Evolutionary conservation across 2,329 filamentous ascomycete species (phyloP), one percentile per base, ranked within the genome.

Genomic region (Claviceps paspali): DNA sequence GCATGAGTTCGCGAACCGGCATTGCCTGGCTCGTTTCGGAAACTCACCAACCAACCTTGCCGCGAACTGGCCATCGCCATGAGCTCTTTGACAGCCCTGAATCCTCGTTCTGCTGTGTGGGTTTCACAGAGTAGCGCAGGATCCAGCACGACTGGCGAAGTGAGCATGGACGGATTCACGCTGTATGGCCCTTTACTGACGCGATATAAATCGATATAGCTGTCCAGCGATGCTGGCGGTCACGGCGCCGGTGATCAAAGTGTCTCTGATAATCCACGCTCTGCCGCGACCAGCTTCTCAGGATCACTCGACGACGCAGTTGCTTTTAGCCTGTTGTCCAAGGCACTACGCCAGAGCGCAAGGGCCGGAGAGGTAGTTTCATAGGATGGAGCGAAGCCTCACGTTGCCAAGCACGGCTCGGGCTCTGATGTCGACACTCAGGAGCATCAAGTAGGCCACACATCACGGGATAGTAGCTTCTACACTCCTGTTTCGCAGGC

Each of bases 51-150:
- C 8, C 7, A 2, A 8, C 6, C 1, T 26, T 5, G 11, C 4
- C 10, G 32, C 10, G n/a, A n/a, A n/a, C n/a, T n/a, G n/a, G n/a
- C n/a, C n/a, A n/a, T 6, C 27, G 18, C 7, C 18, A 41, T 41
- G 39, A 35, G 39, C 18, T 24, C 28, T 26, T 12, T 19, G 6
- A 31, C 33, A 4, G 17, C 28, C 10, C 33, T 39, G 9, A 27
- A 42, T 12, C 40, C 40, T 33, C 24, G 34, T 8, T 39, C 33
- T 11, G 40, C 30, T 26, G 29, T 35, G 21, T 42, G 40, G 40
- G 22, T 34, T 15, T 37, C 30, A 1, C 32, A 29, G 11, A 15
- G 29, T 6, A 9, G 11, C 10, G 26, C 23, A 4, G n/a, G 7
- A 8, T 42, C 33, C 2, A 39, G 33, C 17, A 31, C 30, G 9